Percentiles rank a stretch among this genome's conserved stretches.
Evolutionary conservation across 768 basidiomycete genomes (phyloP).

Genomic region (Suillus clintonianus): DNA sequence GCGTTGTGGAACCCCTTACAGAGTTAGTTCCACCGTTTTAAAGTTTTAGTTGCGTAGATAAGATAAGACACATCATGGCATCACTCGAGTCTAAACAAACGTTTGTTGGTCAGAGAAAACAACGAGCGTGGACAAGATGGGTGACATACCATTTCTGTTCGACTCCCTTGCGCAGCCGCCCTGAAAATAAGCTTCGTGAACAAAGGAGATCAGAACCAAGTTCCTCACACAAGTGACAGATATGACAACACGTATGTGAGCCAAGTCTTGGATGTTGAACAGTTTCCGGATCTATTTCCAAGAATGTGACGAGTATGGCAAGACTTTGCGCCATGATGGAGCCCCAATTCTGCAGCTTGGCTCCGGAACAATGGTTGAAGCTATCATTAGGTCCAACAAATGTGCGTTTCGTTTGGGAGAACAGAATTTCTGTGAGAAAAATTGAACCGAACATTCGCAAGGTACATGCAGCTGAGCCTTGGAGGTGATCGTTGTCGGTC

Average conservation of each 20-base stretch:
- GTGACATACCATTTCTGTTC: background rate
- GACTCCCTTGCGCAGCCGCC: no score
- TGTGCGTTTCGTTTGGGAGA: background rate
- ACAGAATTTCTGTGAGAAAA: background rate
- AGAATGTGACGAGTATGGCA: background rate
- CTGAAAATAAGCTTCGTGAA: background rate
- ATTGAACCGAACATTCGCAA: background rate
- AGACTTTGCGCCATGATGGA: background rate
- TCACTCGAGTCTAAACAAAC: background rate
- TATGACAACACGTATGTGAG: background rate
- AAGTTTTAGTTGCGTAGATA: background rate
- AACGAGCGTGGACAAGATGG: background rate
- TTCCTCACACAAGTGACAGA: background rate
- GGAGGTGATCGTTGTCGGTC: background rate
- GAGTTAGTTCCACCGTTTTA: background rate
- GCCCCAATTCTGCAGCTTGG: background rate
- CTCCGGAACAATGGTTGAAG: background rate
- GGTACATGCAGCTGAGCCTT: no score
- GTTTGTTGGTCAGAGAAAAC: background rate
- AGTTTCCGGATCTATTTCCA: background rate
- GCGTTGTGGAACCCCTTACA: background rate
- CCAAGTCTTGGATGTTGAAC: background rate
- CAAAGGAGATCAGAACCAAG: background rate
- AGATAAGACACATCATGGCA: background rate
- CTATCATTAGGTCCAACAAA: background rate